Conservation (phyloP, 805 yeast genomes). For the Ogataea paraovalis region DNA sequence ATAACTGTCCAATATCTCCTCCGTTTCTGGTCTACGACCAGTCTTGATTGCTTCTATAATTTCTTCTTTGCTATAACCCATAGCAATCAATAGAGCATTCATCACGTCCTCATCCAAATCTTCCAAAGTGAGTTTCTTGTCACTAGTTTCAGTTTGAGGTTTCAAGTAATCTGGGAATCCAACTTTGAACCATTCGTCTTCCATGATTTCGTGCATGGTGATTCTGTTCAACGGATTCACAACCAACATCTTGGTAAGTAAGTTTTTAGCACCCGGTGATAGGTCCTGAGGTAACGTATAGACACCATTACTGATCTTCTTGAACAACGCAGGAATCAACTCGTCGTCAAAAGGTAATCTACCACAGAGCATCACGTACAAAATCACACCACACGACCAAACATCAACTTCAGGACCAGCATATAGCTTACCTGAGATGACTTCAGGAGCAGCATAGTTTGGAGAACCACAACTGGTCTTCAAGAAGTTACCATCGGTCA, state of each 20-base stretch:
- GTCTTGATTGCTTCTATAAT: conserved; percentile 59
- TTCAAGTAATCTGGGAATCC: conserved; percentile 76
- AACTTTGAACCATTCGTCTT: conserved; percentile 89
- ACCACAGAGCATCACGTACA: conserved; percentile 95
- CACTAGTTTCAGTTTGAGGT: conserved; percentile 45
- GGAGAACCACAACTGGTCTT: conserved; percentile 97
- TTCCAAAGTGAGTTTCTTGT: conserved; percentile 27
- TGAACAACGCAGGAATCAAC: conserved; percentile 89
- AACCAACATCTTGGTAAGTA: conserved; percentile 85
- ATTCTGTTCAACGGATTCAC: conserved; percentile 93
- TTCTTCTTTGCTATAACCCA: conserved; percentile 88
- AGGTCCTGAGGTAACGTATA: conserved; percentile 85
- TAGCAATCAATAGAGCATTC: conserved; percentile 66
- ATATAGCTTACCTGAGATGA: conserved; percentile 86
- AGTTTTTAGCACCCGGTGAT: conserved; percentile 77
- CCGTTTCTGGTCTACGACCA: conserved; percentile 43
- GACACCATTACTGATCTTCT: conserved; percentile 88
- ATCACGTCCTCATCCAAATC: conserved; percentile 75
- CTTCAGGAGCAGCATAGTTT: conserved; percentile 97
- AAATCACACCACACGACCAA: conserved; percentile 95
- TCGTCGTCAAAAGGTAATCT: conserved; percentile 95
- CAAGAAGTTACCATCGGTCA: conserved; percentile 96
- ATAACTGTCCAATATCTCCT: conserved; percentile 85
- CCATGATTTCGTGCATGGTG: conserved; percentile 86
- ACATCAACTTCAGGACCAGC: conserved; percentile 99